Evolutionary conservation across 2,329 filamentous ascomycete genomes (phyloP).

Genomic region (Hymenoscyphus fructigenus): DNA sequence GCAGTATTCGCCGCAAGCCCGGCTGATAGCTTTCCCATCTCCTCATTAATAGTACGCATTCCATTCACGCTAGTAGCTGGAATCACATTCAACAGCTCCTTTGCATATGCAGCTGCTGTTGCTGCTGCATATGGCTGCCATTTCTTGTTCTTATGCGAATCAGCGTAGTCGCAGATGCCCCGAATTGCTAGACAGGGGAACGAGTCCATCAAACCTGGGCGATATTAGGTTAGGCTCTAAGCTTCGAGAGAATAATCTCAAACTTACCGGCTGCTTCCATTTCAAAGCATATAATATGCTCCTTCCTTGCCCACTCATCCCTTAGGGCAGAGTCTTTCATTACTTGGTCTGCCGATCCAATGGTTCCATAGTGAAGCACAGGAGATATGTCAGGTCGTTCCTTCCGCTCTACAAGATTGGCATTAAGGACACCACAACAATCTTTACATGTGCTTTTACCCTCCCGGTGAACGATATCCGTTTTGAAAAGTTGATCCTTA

Average conservation of each 20-base stretch:
- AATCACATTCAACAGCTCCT: slow-evolving; percentile 11
- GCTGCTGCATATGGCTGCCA: slow-evolving; percentile 21
- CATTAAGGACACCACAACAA: not conserved
- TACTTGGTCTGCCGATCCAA: slow-evolving; percentile 19
- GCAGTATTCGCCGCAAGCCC: not conserved
- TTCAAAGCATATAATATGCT: slow-evolving; percentile 19
- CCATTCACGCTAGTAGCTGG: not conserved
- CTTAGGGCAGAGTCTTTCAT: slow-evolving; percentile 12
- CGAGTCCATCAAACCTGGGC: slow-evolving; percentile 11
- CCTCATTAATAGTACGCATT: not conserved
- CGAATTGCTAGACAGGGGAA: slow-evolving; percentile 21
- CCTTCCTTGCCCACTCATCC: slow-evolving; percentile 1
- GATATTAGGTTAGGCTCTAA: not conserved
- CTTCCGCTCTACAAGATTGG: slow-evolving; percentile 9
- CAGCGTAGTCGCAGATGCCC: slow-evolving; percentile 23
- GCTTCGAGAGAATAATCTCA: not conserved
- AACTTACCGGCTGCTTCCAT: slow-evolving; percentile 18
- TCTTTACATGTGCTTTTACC: not conserved
- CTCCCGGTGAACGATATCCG: not conserved
- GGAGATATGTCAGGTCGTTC: slow-evolving; percentile 1
- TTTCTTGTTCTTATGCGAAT: slow-evolving; percentile 20
- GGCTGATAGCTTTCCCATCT: not conserved
- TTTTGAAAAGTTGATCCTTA: slow-evolving; percentile 4
- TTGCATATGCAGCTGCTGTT: slow-evolving; percentile 18
- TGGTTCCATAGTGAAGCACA: slow-evolving; percentile 17